These are phyloP conservation scores for Pharus latifolius DNA, from an alignment of 176 grass and related monocot genomes.

Conservation along the genomic window DNA sequence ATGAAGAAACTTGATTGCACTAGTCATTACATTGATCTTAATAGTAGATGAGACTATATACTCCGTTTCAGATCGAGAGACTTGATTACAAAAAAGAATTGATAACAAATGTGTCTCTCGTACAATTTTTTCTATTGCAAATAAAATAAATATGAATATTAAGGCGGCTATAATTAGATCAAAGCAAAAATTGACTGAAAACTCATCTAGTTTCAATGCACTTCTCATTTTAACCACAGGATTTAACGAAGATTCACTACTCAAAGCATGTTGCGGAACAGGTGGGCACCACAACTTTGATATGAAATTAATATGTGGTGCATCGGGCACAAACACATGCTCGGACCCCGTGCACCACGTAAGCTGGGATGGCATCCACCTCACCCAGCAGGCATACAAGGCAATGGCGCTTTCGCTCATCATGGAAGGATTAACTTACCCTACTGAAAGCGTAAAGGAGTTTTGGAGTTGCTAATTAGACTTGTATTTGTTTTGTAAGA, in stretches of 20 bases:
- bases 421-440: constrained; percentile 62
- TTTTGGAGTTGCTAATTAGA: constrained; percentile 57
- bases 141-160: background rate
- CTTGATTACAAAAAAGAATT: too few species aligned
- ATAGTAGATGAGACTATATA: too few species aligned
- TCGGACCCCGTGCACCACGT: constrained; percentile 32
- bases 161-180: background rate
- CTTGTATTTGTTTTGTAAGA: too few species aligned
- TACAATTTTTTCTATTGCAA: background rate
- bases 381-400: constrained; percentile 76
- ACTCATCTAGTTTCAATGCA: too few species aligned
- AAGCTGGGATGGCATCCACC: constrained; percentile 90
- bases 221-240: constrained; percentile 1
- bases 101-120: background rate
- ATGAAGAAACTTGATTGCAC: too few species aligned
- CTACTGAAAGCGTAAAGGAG: constrained; percentile 36
- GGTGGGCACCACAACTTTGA: constrained; percentile 60
- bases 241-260: constrained; percentile 42
- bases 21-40: too few species aligned
- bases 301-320: constrained; percentile 55
- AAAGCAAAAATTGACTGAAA: too few species aligned
- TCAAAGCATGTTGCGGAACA: constrained; percentile 55
- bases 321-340: constrained; percentile 23
- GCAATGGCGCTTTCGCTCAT: constrained; percentile 58
- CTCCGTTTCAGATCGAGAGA: too few species aligned